phyloP scores from a whole-genome alignment of 495 filamentous ascomycete species.

The Choiromyces venosus region DNA sequence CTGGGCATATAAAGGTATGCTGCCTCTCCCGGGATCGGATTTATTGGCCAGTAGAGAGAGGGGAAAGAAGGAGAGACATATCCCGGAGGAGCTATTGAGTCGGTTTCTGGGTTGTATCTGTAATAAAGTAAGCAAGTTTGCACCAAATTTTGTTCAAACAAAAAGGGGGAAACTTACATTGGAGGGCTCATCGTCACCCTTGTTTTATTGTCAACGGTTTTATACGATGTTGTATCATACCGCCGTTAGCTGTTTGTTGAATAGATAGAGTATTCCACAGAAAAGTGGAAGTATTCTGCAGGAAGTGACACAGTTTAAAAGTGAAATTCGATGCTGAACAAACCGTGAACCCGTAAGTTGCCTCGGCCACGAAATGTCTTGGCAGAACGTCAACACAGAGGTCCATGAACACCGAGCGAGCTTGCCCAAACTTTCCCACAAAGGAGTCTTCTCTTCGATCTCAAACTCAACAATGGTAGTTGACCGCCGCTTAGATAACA shows the following conservation, averaged over 20 bases:
- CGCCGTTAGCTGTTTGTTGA: not conserved
- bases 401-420: constrained; percentile 12
- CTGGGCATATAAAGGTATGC: constrained; percentile 68
- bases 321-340: not conserved
- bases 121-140: constrained; percentile 7
- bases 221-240: not conserved
- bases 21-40: constrained; percentile 48
- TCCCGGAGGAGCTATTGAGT: constrained; percentile 49
- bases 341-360: not conserved
- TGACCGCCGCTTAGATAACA: constrained; percentile 41
- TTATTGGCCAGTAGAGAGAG: constrained; percentile 75
- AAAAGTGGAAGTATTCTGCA: not conserved
- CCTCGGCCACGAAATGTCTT: constrained; percentile 14
- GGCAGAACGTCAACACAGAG: constrained; percentile 29
- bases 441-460: constrained; percentile 4
- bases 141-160: not conserved
- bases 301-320: not conserved
- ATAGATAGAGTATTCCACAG: not conserved
- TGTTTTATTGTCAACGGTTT: not conserved
- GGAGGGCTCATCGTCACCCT: not conserved
- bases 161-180: not conserved
- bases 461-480: constrained; percentile 35
- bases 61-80: constrained; percentile 76
- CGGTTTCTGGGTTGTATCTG: constrained; percentile 21
- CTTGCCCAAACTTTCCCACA: constrained; percentile 10